A percentile compares a stretch with the other conserved stretches of the same genome.
phyloP scores from a whole-genome alignment of 257 asterid species.

The Thymus quinquecostatus region DNA sequence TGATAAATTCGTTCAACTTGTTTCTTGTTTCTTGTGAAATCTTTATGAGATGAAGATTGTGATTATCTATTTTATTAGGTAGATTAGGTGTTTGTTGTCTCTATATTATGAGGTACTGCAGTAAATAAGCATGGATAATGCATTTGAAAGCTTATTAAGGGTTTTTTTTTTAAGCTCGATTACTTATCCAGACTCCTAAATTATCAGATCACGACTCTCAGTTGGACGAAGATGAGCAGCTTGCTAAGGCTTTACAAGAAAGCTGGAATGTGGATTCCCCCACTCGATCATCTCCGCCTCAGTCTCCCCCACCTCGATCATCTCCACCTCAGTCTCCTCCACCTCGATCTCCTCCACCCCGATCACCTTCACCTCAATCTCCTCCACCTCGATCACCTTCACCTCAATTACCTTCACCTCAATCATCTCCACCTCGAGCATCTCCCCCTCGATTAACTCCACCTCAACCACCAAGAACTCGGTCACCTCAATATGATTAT shows the following conservation, averaged over 20 bases:
- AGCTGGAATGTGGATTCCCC: slow-evolving; percentile 77
- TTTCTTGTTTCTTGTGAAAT: slow-evolving; percentile 27
- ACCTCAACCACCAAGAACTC: slow-evolving; percentile 51
- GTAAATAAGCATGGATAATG: neutral
- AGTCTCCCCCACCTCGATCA: slow-evolving; percentile 33
- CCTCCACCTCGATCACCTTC: slow-evolving; percentile 34
- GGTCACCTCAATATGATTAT: slow-evolving; percentile 53
- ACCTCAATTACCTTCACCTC: slow-evolving; percentile 27
- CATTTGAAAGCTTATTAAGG: slow-evolving; percentile 7
- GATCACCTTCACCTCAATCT: slow-evolving; percentile 50
- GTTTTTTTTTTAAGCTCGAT: neutral
- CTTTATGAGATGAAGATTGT: neutral
- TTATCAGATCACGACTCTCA: slow-evolving; percentile 58
- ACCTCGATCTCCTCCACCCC: slow-evolving; percentile 47
- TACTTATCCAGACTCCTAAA: slow-evolving; percentile 16
- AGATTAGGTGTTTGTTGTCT: neutral
- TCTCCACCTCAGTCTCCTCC: slow-evolving; percentile 60
- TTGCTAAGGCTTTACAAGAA: slow-evolving; percentile 93
- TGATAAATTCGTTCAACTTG: slow-evolving; percentile 33
- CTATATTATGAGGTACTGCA: neutral
- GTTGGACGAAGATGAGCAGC: slow-evolving; percentile 88
- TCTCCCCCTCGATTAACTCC: slow-evolving; percentile 23
- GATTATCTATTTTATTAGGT: slow-evolving; percentile 4
- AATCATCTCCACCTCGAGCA: slow-evolving; percentile 46
- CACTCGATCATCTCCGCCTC: slow-evolving; percentile 49